Conservation (phyloP, 2,329 filamentous ascomycete genomes). For the Aspergillus ruber region DNA sequence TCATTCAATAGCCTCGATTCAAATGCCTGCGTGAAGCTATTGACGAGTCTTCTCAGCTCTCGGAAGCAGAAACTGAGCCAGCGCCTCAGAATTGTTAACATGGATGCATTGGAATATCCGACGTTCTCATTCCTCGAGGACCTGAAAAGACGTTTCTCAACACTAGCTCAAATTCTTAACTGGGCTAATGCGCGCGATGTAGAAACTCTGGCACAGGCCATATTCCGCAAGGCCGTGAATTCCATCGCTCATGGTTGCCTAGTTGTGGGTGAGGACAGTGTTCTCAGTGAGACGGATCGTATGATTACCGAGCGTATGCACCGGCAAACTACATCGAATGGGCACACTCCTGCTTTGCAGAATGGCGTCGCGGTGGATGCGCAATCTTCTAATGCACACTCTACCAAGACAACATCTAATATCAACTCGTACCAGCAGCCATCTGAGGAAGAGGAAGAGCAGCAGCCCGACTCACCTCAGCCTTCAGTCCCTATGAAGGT, state of each 20-base stretch:
- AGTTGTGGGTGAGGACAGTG: neutral
- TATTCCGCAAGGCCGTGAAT: slow-evolving; percentile 36
- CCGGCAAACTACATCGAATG: neutral
- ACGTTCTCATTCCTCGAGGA: slow-evolving; percentile 7
- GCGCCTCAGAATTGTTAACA: slow-evolving; percentile 24
- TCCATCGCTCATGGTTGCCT: neutral
- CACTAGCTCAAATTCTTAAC: slow-evolving; percentile 38
- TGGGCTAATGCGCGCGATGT: slow-evolving; percentile 64
- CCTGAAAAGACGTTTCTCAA: slow-evolving; percentile 29
- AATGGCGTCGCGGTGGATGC: too few relatives aligned
- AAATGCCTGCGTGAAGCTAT: slow-evolving; percentile 39
- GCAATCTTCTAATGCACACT: neutral
- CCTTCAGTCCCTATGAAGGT: too few relatives aligned
- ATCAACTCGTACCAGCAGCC: neutral
- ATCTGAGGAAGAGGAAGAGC: too few relatives aligned
- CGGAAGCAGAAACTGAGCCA: slow-evolving; percentile 1
- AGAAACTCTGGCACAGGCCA: slow-evolving; percentile 45
- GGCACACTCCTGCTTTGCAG: neutral
- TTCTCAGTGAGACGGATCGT: slow-evolving; percentile 2
- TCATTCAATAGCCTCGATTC: slow-evolving; percentile 47
- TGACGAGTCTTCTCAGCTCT: slow-evolving; percentile 22
- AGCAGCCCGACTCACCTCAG: too few relatives aligned
- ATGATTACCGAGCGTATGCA: slow-evolving; percentile 12
- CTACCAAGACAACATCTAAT: too few relatives aligned
- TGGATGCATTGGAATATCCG: slow-evolving; percentile 17